Percentiles rank a stretch among this genome's conserved stretches.
These are phyloP conservation scores for Penstemon barbatus DNA, from an alignment of 257 asterid species.

Conservation along the genomic window DNA sequence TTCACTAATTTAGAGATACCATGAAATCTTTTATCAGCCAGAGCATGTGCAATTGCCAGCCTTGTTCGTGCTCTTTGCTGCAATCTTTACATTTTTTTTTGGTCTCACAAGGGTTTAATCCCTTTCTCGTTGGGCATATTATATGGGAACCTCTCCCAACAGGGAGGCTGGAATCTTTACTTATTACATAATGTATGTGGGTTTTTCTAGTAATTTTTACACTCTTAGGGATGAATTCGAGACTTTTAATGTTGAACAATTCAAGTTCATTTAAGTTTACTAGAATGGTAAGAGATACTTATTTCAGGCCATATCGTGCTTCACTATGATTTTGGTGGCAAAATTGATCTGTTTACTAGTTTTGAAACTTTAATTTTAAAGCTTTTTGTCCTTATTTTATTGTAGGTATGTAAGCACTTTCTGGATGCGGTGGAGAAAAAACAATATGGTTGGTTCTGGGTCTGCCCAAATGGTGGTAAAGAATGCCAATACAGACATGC, in stretches of 20 bases:
- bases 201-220: not conserved
- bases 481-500: constrained; percentile 94
- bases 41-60: constrained; percentile 4
- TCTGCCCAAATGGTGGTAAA: constrained; percentile 87
- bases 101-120: too few relatives aligned
- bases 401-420: constrained; percentile 83
- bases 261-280: too few relatives aligned
- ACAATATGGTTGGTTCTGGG: constrained; percentile 99
- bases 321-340: not conserved
- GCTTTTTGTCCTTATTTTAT: constrained; percentile 12
- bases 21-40: not conserved
- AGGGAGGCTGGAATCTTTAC: too few relatives aligned
- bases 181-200: not conserved
- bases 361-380: constrained; percentile 8
- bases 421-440: constrained; percentile 98
- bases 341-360: not conserved
- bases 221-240: not conserved
- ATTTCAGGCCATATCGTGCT: not conserved
- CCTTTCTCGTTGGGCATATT: too few relatives aligned
- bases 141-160: too few relatives aligned
- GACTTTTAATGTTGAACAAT: too few relatives aligned
- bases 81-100: not conserved
- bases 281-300: constrained; percentile 11
- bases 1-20: not conserved
- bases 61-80: not conserved